A percentile compares a stretch with the other conserved stretches of the same genome.
Evolutionary conservation across 2,329 filamentous ascomycete genomes (phyloP).

Genomic region (Cladophialophora chaetospira): DNA sequence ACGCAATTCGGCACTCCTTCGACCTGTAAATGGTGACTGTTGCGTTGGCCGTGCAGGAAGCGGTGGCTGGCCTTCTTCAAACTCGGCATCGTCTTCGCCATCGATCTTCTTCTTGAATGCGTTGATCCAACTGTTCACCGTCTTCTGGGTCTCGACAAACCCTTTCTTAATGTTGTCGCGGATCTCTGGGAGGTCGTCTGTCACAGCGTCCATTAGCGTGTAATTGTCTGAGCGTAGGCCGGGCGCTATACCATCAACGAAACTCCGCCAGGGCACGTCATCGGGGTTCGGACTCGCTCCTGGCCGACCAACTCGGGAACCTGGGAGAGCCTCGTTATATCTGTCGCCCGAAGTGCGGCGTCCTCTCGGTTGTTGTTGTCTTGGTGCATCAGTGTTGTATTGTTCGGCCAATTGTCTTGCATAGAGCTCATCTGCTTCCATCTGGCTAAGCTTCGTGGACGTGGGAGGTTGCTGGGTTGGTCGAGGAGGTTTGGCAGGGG

Average conservation of each 20-base stretch:
- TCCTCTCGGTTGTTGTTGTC: slow-evolving; percentile 31
- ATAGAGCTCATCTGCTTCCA: slow-evolving; percentile 89
- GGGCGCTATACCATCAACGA: slow-evolving; percentile 70
- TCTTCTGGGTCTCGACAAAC: slow-evolving; percentile 89
- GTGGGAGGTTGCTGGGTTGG: slow-evolving; percentile 54
- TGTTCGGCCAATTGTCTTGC: slow-evolving; percentile 91
- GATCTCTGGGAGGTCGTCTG: slow-evolving; percentile 90
- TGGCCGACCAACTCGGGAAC: slow-evolving; percentile 35
- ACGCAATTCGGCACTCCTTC: slow-evolving; percentile 65
- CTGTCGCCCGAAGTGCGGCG: slow-evolving; percentile 21
- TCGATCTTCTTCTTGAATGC: slow-evolving; percentile 92
- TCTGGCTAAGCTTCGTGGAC: slow-evolving; percentile 69
- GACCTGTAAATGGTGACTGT: slow-evolving; percentile 40
- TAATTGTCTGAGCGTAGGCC: slow-evolving; percentile 1
- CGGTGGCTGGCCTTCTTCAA: slow-evolving; percentile 36
- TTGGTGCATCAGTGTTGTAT: slow-evolving; percentile 57
- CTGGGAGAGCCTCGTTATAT: slow-evolving; percentile 36
- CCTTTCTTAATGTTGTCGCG: slow-evolving; percentile 91
- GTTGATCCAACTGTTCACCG: slow-evolving; percentile 89
- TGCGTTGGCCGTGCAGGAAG: slow-evolving; percentile 41
- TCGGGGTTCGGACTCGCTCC: slow-evolving; percentile 48
- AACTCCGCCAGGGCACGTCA: slow-evolving; percentile 65
- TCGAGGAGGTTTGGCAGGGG: slow-evolving; percentile 80
- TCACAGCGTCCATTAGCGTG: slow-evolving; percentile 22
- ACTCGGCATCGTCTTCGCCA: slow-evolving; percentile 75